Percentiles rank a stretch among this genome's conserved stretches.
phyloP scores from a whole-genome alignment of 495 filamentous ascomycete species.

The Chaetomidium leptoderma region DNA sequence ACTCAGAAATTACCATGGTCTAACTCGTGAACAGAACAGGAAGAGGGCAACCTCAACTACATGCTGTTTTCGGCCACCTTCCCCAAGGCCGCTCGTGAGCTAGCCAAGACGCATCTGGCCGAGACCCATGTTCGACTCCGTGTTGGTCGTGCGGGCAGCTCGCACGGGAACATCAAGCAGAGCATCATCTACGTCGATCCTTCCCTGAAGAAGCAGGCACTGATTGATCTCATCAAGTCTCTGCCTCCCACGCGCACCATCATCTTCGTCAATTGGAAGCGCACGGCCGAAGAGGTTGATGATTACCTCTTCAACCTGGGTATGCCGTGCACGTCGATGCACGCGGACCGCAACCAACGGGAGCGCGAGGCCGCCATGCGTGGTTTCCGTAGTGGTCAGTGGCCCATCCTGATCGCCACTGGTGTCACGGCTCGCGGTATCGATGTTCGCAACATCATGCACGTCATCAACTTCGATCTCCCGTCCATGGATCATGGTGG shows the following conservation, averaged over 20 bases:
- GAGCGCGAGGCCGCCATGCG: constrained; percentile 94
- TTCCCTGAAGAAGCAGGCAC: constrained; percentile 58
- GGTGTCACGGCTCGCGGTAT: constrained; percentile 84
- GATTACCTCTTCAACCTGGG: constrained; percentile 78
- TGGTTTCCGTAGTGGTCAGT: constrained; percentile 67
- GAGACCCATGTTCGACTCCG: constrained; percentile 69
- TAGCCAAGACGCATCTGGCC: constrained; percentile 70
- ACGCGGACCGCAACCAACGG: constrained; percentile 77
- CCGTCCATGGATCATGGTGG: constrained; percentile 68
- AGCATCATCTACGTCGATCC: constrained; percentile 61
- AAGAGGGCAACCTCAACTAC: constrained; percentile 72
- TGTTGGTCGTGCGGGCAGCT: constrained; percentile 78
- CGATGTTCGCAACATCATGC: constrained; percentile 78
- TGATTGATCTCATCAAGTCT: constrained; percentile 68
- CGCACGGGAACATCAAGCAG: constrained; percentile 76
- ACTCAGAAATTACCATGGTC: background rate
- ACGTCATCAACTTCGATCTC: constrained; percentile 91
- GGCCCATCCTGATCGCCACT: constrained; percentile 80
- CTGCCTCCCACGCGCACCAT: constrained; percentile 72
- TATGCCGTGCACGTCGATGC: constrained; percentile 80
- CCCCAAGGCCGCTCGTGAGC: constrained; percentile 64
- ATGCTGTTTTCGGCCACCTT: constrained; percentile 97
- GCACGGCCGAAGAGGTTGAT: constrained; percentile 71
- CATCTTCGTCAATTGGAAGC: constrained; percentile 82
- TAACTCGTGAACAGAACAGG: constrained; percentile 54